These are phyloP conservation scores for Globisporangium cylindrosporum DNA, from an alignment of 352 stramenopile species.

Conservation along the genomic window DNA sequence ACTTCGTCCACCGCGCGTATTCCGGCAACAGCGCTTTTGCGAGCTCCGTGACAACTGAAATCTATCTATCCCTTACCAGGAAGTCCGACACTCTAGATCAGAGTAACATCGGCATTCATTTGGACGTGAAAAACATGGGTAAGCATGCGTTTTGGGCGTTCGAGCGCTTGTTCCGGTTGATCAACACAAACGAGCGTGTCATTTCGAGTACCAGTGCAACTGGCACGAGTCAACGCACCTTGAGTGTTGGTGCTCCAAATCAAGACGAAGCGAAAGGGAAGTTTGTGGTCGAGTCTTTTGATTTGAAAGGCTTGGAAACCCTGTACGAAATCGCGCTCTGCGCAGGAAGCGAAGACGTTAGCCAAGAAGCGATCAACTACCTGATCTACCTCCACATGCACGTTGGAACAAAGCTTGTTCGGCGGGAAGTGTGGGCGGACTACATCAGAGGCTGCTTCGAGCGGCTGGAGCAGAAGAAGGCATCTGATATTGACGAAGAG, in stretches of 20 bases:
- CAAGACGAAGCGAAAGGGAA: constrained; percentile 20
- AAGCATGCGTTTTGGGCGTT: constrained; percentile 56
- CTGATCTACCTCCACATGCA: constrained; percentile 72
- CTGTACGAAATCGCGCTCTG: constrained; percentile 52
- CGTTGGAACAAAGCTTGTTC: constrained; percentile 64
- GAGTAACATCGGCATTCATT: constrained; percentile 24
- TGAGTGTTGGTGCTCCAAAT: constrained; percentile 1
- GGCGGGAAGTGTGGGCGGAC: constrained; percentile 62
- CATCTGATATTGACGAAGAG: constrained; percentile 15
- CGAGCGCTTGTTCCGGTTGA: constrained; percentile 59
- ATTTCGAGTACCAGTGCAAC: constrained; percentile 31
- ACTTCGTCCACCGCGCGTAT: constrained; percentile 70
- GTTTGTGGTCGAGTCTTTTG: constrained; percentile 59
- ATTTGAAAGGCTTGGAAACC: constrained; percentile 57
- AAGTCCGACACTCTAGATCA: constrained; percentile 15
- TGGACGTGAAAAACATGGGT: constrained; percentile 50
- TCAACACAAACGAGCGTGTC: constrained; percentile 47
- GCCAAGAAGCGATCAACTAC: constrained; percentile 58
- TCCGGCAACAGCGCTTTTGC: constrained; percentile 59
- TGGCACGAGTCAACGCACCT: constrained; percentile 7
- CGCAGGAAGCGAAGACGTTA: constrained; percentile 38
- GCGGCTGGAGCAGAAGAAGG: constrained; percentile 30
- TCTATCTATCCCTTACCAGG: constrained; percentile 46
- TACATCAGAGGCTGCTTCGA: constrained; percentile 54
- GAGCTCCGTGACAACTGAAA: constrained; percentile 41